Base-by-base conservation (phyloP, 1,284 basidiomycete species). In the Malassezia cuniculi region DNA sequence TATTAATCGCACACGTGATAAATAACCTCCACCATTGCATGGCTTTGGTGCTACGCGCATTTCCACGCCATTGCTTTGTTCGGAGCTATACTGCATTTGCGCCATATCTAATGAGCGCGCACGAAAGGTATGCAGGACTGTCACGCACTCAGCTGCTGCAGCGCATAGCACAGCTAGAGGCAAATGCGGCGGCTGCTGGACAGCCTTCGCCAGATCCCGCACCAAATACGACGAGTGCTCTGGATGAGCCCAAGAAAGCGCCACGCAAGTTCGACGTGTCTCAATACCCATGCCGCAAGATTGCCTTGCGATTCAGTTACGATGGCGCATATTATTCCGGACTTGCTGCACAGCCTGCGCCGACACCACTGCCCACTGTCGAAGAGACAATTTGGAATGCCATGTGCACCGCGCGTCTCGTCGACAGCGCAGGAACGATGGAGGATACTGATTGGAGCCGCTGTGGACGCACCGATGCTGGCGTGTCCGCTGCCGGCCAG, bases 401-500 rank as follows among this genome's bases (percentile, higher is more conserved):
- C 1, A 70, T 66, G 18, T 55, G 48, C 28, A 50, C 51, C 5
- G 48, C 52, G 3, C 39, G 61, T 0, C 40, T 63, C 8, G 60
- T 66, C 5, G 64, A 65, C 25, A 45, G 51, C 0, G 34, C 30
- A 3, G 24, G 49, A 20, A 55, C 57, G 9, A 59, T 57, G 55
- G 54, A 57, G 4, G 65, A 80, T 0, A 87, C 85, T 59, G 84
- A 77, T 17, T 97, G 85, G 78, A 80, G 82, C 57, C 74, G 79
- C 44, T 95, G 90, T 69, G 90, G 90, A 9, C 71, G 93, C 54
- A 99, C 90, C 17, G 90, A 99, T 72, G 74, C 80, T 25, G 90
- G 93, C 0, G 90, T 99, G 34, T 89, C 84, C 61, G 85, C 83
- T 27, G 84, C 83, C 5, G 87, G 86, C 1, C 90, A 97, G 68